Conservation (phyloP, 2,329 filamentous ascomycete species). For the Venturiaceae sp. region DNA sequence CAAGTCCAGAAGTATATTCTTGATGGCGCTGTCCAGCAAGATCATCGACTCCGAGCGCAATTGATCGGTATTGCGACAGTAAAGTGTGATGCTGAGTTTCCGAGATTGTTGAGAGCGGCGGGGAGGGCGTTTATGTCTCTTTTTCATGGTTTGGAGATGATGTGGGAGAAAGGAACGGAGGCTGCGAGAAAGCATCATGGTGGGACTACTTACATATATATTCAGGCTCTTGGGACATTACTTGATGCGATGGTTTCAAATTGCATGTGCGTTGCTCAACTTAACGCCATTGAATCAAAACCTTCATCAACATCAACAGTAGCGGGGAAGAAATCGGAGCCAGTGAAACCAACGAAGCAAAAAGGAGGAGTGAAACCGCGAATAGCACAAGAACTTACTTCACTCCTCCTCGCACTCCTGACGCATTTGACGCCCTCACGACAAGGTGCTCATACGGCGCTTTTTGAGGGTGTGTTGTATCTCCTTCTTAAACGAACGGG, state of each 20-base stretch:
- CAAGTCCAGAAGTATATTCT: constrained; percentile 8
- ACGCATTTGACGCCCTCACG: neutral
- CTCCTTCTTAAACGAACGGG: constrained; percentile 3
- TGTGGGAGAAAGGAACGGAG: constrained; percentile 2
- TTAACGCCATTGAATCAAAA: neutral
- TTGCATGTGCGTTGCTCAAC: neutral
- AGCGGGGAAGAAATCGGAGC: neutral
- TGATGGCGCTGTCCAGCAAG: constrained; percentile 9
- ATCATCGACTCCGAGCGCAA: constrained; percentile 14
- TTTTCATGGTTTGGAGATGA: constrained; percentile 1
- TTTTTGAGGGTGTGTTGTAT: constrained; percentile 7
- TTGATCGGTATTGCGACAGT: neutral
- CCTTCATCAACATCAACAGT: neutral
- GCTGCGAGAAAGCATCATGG: constrained; percentile 11
- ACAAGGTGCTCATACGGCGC: neutral
- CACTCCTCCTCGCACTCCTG: constrained; percentile 3
- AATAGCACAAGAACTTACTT: neutral
- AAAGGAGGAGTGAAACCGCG: neutral
- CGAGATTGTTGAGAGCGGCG: neutral
- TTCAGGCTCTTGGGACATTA: neutral
- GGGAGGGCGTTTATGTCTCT: constrained; percentile 6
- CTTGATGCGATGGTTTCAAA: neutral
- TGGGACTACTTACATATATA: constrained; percentile 17
- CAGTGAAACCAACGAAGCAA: neutral
- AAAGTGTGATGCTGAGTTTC: neutral